Percentiles rank a stretch among this genome's conserved stretches.
These are phyloP conservation scores for Podospora sp. DNA, from an alignment of 495 filamentous ascomycete species.

Conservation along the genomic window DNA sequence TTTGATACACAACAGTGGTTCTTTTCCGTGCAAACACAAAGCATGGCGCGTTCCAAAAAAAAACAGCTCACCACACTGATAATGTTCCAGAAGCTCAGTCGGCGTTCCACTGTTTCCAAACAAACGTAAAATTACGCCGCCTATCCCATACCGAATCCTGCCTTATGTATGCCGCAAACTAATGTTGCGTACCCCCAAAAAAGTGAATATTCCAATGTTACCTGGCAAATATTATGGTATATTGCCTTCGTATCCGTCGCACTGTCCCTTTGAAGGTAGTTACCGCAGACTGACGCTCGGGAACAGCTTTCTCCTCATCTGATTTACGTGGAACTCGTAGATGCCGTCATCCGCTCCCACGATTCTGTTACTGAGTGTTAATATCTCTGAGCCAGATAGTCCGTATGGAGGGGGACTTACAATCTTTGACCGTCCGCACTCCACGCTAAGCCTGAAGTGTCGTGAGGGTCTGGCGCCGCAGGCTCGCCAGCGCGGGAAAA, in stretches of 20 bases:
- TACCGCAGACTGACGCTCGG: conserved; percentile 62
- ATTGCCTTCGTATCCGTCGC: not conserved
- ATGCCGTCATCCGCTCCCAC: conserved; percentile 75
- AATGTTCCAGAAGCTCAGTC: not conserved
- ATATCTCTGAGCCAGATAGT: not conserved
- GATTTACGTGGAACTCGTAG: conserved; percentile 70
- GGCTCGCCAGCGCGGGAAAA: conserved; percentile 6
- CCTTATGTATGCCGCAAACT: not conserved
- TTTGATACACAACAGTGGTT: too few species aligned
- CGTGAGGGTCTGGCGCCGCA: conserved; percentile 40
- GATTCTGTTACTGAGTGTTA: conserved; percentile 51
- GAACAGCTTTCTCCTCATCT: conserved; percentile 65
- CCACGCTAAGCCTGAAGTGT: conserved; percentile 72
- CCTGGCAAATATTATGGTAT: not conserved
- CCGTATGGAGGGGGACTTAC: conserved; percentile 53
- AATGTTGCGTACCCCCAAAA: not conserved
- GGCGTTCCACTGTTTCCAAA: not conserved
- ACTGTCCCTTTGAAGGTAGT: conserved; percentile 17
- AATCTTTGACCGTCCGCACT: conserved; percentile 67
- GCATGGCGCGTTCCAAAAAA: too few species aligned
- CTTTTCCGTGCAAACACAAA: too few species aligned
- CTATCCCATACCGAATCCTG: not conserved
- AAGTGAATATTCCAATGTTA: not conserved
- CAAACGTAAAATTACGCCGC: not conserved
- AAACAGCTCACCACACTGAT: too few species aligned